phyloP scores from a whole-genome alignment of 371 early-diverging fungal species.

The Nematocida ausubeli region DNA sequence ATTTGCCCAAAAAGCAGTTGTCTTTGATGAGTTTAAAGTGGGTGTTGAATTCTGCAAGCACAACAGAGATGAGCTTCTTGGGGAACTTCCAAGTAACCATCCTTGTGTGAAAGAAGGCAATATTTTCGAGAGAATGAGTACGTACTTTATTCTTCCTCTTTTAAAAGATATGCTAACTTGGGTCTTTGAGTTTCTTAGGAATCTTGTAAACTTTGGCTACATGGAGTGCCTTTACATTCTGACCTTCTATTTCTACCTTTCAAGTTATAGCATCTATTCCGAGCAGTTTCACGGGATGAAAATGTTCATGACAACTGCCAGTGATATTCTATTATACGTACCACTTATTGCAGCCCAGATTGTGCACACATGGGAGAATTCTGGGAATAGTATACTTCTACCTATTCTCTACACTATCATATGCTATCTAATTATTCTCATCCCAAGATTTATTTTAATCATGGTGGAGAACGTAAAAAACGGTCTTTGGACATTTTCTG shows the following conservation, averaged over 20 bases:
- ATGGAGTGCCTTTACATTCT: not conserved
- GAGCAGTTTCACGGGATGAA: not conserved
- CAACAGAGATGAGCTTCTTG: not conserved
- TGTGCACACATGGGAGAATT: not conserved
- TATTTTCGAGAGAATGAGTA: constrained; percentile 5
- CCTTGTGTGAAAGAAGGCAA: not conserved
- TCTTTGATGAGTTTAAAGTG: not conserved
- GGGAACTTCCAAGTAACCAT: not conserved
- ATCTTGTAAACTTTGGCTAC: constrained; percentile 4
- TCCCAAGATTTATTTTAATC: not conserved
- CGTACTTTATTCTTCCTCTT: not conserved
- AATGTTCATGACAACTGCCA: not conserved
- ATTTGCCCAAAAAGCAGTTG: not conserved
- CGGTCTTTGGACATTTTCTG: not conserved
- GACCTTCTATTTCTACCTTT: not conserved
- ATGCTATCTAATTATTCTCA: not conserved
- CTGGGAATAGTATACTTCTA: not conserved
- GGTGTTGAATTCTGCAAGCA: not conserved
- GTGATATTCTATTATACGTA: not conserved
- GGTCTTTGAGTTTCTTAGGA: constrained; percentile 18
- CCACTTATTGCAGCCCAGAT: not conserved
- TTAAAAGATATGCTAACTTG: constrained; percentile 8
- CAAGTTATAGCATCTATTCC: not conserved
- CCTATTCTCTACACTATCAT: not conserved
- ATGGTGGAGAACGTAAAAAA: not conserved